phyloP scores from a whole-genome alignment of 371 early-diverging fungal genomes.

The Mucor velutinosus region DNA sequence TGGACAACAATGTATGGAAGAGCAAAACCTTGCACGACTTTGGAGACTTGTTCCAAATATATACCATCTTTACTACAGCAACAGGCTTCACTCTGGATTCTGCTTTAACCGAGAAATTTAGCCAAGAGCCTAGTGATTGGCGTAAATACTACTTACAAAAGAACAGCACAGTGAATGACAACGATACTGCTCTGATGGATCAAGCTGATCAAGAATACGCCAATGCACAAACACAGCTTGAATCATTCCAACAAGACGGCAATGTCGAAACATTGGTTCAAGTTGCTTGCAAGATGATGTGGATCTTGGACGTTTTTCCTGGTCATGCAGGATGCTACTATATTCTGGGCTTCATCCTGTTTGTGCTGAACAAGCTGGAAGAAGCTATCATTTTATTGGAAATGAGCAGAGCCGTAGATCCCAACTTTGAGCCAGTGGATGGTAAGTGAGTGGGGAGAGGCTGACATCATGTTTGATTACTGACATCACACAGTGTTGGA shows the following conservation, averaged over 20 bases:
- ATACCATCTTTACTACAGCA: conserved; percentile 46
- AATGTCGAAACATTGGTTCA: conserved; percentile 41
- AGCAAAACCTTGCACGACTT: conserved; percentile 50
- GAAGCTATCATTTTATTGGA: conserved; percentile 48
- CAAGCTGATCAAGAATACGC: conserved; percentile 49
- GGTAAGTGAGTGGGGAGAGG: conserved; percentile 27
- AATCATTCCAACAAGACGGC: conserved; percentile 43
- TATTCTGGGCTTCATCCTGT: conserved; percentile 50
- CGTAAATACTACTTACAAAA: conserved; percentile 39
- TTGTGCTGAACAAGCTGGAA: conserved; percentile 53
- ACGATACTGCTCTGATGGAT: conserved; percentile 39
- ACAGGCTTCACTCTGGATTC: conserved; percentile 41
- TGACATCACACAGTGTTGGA: conserved; percentile 34
- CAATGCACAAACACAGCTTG: conserved; percentile 39
- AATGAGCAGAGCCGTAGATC: conserved; percentile 54
- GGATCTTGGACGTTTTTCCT: conserved; percentile 54
- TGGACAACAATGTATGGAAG: conserved; percentile 26
- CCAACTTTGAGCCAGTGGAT: conserved; percentile 48
- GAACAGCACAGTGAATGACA: conserved; percentile 32
- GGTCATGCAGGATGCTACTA: conserved; percentile 61
- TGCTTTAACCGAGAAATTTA: conserved; percentile 29
- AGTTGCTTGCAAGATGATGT: conserved; percentile 52
- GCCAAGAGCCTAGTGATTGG: conserved; percentile 47
- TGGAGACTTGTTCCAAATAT: conserved; percentile 54
- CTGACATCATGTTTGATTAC: background rate